Conservation (phyloP, 306 rosid species). For the Purshia tridentata region DNA sequence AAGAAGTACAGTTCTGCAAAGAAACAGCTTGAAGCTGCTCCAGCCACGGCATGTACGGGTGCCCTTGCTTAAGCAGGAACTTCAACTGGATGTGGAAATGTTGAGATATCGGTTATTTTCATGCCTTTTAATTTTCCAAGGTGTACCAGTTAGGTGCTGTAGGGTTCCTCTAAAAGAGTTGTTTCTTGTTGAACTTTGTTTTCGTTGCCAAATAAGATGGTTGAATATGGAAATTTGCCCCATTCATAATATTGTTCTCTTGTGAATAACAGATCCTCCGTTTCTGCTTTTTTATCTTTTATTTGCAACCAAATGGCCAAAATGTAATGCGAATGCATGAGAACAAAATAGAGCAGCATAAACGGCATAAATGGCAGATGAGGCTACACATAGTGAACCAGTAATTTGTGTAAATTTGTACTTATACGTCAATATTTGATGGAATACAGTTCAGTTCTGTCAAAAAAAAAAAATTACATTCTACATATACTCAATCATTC, state of each 20-base stretch:
- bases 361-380: too few relatives aligned
- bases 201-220: constrained; percentile 38
- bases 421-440: neutral
- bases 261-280: constrained; percentile 4
- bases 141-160: constrained; percentile 27
- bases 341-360: too few relatives aligned
- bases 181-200: constrained; percentile 31
- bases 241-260: neutral
- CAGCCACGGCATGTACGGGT: constrained; percentile 74
- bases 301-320: constrained; percentile 10
- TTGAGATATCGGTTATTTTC: constrained; percentile 30
- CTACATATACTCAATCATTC: neutral
- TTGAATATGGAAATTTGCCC: constrained; percentile 34
- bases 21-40: constrained; percentile 60
- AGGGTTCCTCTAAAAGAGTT: constrained; percentile 20
- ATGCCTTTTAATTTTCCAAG: constrained; percentile 11
- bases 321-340: neutral
- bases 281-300: constrained; percentile 17
- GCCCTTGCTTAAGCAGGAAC: constrained; percentile 61
- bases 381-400: too few relatives aligned
- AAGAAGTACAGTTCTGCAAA: constrained; percentile 77
- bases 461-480: too few relatives aligned
- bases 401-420: too few relatives aligned
- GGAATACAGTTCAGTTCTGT: too few relatives aligned
- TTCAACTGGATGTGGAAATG: constrained; percentile 7